Evolutionary conservation across 2,329 filamentous ascomycete genomes (phyloP), one percentile per base, ranked within the genome.

Genomic region (Botryotinia narcissicola): DNA sequence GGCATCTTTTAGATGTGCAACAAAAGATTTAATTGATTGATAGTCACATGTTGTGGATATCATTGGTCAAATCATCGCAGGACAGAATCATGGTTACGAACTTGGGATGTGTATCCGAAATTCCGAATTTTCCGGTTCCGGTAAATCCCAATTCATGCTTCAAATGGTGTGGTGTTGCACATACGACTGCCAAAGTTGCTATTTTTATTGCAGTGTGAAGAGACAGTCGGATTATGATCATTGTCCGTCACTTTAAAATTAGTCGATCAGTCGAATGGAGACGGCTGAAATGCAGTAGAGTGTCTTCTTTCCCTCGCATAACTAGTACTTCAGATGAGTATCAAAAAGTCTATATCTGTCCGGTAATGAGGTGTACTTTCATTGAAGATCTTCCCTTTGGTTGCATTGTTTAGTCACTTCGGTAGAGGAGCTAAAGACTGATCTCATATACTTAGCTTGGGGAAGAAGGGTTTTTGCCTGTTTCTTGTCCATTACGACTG

Each of bases 11-110:
- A n/a, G 60, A 62, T n/a, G 25, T 62, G 35, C 35, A 62, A 62
- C 35, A 62, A 62, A 29, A 40, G 0, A 7, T n/a, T 42, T 4
- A 9, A 18, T n/a, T 25, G 14, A 0, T 4, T 9, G 0, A 4
- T n/a, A 7, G 25, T 62, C 60, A 62, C 35, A 42, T 62, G 35
- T 10, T 2, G 25, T 40, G 12, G 12, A 40, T 62, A 42, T 40
- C 12, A n/a, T 62, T 37, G 57, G 57, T 35, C 16, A 8, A 8
- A 12, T 37, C 5, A 40, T 4, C 20, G 16, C 22, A 18, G 57
- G 32, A 3, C 6, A 35, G 29, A 35, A 60, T 59, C 10, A 7
- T 8, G 57, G 32, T 32, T 22, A 32, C 3, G 5, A 35, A 59
- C 29, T 22, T 20, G 57, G 57, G 29, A 46, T 59, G 14, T 22